A percentile compares a stretch with the other conserved stretches of the same genome.
phyloP scores from a whole-genome alignment of 2,329 filamentous ascomycete genomes.

The Polychaeton citri region DNA sequence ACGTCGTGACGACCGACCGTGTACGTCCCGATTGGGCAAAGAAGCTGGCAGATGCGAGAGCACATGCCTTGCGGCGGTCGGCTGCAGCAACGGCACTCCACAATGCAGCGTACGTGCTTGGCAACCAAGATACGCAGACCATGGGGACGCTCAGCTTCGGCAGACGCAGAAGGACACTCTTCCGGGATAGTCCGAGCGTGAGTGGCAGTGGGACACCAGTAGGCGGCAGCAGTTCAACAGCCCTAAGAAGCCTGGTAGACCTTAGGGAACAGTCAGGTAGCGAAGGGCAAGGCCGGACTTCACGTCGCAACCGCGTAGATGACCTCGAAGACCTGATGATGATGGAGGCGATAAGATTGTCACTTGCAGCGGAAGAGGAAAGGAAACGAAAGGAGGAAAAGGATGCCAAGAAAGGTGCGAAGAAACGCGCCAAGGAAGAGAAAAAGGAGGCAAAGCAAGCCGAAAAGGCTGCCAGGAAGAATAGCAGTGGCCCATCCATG shows the following conservation, averaged over 20 bases:
- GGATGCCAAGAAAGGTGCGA: conserved; percentile 66
- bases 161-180: conserved; percentile 38
- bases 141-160: conserved; percentile 37
- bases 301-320: conserved; percentile 54
- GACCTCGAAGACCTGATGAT: conserved; percentile 98
- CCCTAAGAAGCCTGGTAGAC: conserved; percentile 15
- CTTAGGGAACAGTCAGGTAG: conserved; percentile 5
- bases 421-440: conserved; percentile 72
- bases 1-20: conserved; percentile 83
- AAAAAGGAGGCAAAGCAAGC: conserved; percentile 51
- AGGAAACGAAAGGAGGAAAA: conserved; percentile 77
- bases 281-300: conserved; percentile 21
- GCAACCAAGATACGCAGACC: conserved; percentile 34
- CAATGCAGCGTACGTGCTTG: conserved; percentile 85
- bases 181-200: conserved; percentile 33
- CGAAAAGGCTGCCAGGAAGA: conserved; percentile 54
- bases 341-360: conserved; percentile 85
- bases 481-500: conserved; percentile 45
- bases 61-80: conserved; percentile 72
- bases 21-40: conserved; percentile 90
- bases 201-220: conserved; percentile 33
- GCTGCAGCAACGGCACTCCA: conserved; percentile 90
- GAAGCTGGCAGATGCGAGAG: conserved; percentile 72
- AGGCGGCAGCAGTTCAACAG: conserved; percentile 12
- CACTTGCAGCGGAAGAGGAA: conserved; percentile 85